Base-by-base conservation (phyloP, 2,329 filamentous ascomycete species). In the Alternaria solani region DNA sequence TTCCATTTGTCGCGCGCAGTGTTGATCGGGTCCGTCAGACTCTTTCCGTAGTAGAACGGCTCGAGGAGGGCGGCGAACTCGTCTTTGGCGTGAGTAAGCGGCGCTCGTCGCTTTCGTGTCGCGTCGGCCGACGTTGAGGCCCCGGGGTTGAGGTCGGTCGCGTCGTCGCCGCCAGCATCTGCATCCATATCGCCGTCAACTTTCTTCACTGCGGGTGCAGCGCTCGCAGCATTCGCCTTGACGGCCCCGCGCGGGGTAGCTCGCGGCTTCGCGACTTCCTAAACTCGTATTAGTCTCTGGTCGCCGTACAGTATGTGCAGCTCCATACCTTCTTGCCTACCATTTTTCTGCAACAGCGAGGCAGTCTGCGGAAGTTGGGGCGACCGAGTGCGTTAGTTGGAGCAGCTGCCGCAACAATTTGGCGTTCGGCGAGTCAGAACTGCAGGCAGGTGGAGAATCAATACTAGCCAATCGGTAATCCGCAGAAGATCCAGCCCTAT, bases 1-100 rank as follows among this genome's bases (percentile, higher is more conserved):
- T 98, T 97, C 88, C 94, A 97, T 84, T 99, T 99, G 82, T 99
- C 95, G 73, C 91, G 70, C 28, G 88, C 88, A 1, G 89, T 91
- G 62, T 89, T 84, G 71, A 91, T 91, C 3, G 88, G 88, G 73
- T 91, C 89, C 0, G 87, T 89, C 57, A 91, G 77, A 51, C 84
- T 83, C 75, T 91, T 91, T 62, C 84, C 87, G 71, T 88, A 88
- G 77, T 91, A 91, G 74, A 91, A 91, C 0, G 89, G 89, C 72
- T 90, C 84, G 26, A 91, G 83, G 26, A 91, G 81, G 38, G 87
- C 86, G 70, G 89, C 86, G 71, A 89, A 89, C 20, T 82, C 82
- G 62, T 83, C 81, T 57, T 82, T 80, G 41, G 65, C 69, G n/a
- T 71, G 71, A 47, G 65, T 68, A 46, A 65, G 66, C 55, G 71